Evolutionary conservation across 1,284 basidiomycete genomes (phyloP).

Genomic region (Papiliotrema flavescens): DNA sequence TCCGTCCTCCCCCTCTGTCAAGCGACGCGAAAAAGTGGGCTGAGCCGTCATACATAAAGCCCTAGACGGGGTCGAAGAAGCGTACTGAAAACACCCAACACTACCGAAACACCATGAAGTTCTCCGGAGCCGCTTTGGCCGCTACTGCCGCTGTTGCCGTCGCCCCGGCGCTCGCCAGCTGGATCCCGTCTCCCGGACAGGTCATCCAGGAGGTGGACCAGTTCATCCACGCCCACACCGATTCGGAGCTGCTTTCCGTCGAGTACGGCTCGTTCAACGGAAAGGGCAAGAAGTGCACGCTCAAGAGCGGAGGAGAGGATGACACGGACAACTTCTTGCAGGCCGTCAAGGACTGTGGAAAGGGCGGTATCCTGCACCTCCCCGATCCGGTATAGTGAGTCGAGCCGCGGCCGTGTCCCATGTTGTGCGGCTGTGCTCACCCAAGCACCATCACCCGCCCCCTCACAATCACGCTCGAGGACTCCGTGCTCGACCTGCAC

Average conservation of each 20-base stretch:
- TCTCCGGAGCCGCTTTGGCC: neutral
- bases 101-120: too few relatives aligned
- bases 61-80: too few relatives aligned
- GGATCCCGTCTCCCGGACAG: conserved; percentile 10
- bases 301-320: conserved; percentile 50
- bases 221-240: conserved; percentile 9
- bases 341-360: conserved; percentile 57
- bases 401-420: conserved; percentile 53
- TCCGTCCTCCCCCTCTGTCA: too few relatives aligned
- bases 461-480: conserved; percentile 46
- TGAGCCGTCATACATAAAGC: too few relatives aligned
- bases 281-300: conserved; percentile 35
- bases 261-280: conserved; percentile 8
- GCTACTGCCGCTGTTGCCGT: neutral
- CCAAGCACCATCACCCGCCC: conserved; percentile 7
- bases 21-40: too few relatives aligned
- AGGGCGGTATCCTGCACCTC: conserved; percentile 51
- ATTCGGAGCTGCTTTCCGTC: conserved; percentile 4
- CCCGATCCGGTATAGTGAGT: conserved; percentile 22
- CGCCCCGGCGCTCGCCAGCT: conserved; percentile 21
- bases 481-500: conserved; percentile 55
- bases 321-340: conserved; percentile 52
- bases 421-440: too few relatives aligned
- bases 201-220: conserved; percentile 16
- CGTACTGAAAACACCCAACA: too few relatives aligned